Base-by-base conservation (phyloP, 345 rosid species). In the Eucalyptus sideroxylon region DNA sequence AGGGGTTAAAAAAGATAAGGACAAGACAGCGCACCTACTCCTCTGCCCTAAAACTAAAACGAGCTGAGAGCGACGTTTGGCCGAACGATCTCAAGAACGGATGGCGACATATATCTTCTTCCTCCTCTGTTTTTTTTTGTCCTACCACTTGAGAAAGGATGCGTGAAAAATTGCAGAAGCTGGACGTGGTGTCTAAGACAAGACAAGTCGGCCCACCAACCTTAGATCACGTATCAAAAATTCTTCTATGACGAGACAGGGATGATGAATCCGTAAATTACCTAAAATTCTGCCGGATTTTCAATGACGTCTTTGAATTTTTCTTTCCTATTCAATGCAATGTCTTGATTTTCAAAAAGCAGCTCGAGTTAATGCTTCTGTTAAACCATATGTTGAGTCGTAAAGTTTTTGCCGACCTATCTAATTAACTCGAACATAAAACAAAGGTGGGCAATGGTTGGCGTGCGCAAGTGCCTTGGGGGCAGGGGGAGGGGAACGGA, bases 381-480 rank as follows among this genome's bases (percentile, higher is more conserved):
- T 10, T 37, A 11, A 21, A 37, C 13, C 11, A 2, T 19, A 37
- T 9, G 45, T 23, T 12, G 4, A 7, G 82, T 10, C 27, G 7
- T 72, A 5, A 21, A 6, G 12, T 72, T 10, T 72, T 72, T 6
- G 82, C 82, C 2, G 82, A 10, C 45, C 21, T 19, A 13, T 69
- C 81, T 69, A 1, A 2, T 37, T 37, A 31, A 31, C 6, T 31
- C 13, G 11, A 34, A 9, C 26, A 2, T 69, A 9, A 19, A 19
- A 69, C 0, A 0, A 19, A 37, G 26, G 82, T 4, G 3, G 81
- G 81, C 24, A 0, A 34, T 9, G 44, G 44, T 17, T 14, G 26
- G 26, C 8, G 14, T 34, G 14, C 14, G 13, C 24, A 23, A 34
- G 26, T 17, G 44, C 56, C 10, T 0, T 1, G 0, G 24, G 56